Base-by-base conservation (phyloP, 768 basidiomycete genomes). In the Russula griseocarnosa region DNA sequence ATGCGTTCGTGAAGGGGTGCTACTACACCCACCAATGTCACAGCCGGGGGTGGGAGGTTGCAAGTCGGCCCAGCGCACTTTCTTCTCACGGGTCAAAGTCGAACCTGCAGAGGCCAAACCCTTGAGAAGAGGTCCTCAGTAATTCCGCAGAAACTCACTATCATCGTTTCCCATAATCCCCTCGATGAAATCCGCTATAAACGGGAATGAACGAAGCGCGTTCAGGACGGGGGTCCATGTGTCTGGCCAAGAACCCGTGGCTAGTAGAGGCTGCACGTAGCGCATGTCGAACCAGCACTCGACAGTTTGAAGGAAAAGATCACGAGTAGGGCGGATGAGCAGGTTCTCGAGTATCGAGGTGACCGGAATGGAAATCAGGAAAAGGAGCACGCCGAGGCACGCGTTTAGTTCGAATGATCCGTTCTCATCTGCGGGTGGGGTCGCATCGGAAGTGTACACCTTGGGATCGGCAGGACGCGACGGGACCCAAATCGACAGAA, bases 271-370 rank as follows among this genome's bases (percentile, higher is more conserved):
- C 32, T 61, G 60, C 1, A 61, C 42, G 34, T 65, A 65, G 40
- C 64, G 64, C 59, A 65, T 52, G 20, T 65, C 54, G 38, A 52
- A 65, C 64, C 64, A 65, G 8, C 22, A 52, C n/a, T 57, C 59
- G 32, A 65, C n/a, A 16, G 47, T 56, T 14, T 46, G 40, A 30
- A 55, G 55, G 42, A 61, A 57, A 18, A 57, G 0, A 14, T 18
- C 34, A 20, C 64, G 59, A 36, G 26, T 26, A 36, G 64, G 59
- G 26, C 40, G 49, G 55, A 60, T 52, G 26, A 65, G 9, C 28
- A 24, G 11, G n/a, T 56, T 61, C 32, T 60, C 64, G 34, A 52
- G 14, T 18, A 65, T 18, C 26, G 50, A 51, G 3, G 64, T 34
- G 49, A 61, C 49, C 8, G 64, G 64, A 22, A 61, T 5, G 4